phyloP scores from a whole-genome alignment of 768 basidiomycete species.

The Russula griseocarnosa region DNA sequence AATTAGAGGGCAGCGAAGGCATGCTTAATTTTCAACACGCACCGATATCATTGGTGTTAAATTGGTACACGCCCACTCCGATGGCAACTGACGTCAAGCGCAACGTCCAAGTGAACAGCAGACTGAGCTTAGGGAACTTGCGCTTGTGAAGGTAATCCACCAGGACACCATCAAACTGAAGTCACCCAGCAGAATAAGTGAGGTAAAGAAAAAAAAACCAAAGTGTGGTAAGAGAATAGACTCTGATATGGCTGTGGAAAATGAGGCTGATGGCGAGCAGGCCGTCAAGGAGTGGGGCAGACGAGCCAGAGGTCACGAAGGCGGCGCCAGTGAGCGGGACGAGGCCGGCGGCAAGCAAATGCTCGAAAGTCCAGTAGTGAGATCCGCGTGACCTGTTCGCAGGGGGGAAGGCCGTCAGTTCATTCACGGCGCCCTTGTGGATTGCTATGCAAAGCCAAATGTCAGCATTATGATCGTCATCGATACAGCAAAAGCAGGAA shows the following conservation, averaged over 20 bases:
- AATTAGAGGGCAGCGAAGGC: background rate
- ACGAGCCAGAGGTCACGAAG: constrained; percentile 69
- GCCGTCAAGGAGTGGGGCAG: constrained; percentile 85
- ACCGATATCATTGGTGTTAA: constrained; percentile 99
- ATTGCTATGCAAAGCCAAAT: constrained; percentile 54
- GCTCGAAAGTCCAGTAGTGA: constrained; percentile 91
- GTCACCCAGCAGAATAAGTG: background rate
- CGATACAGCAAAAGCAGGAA: background rate
- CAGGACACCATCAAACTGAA: constrained; percentile 67
- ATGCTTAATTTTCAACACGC: too few relatives aligned
- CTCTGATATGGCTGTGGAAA: constrained; percentile 95
- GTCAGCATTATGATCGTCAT: background rate
- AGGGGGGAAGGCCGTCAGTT: constrained; percentile 85
- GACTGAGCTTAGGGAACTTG: constrained; percentile 86
- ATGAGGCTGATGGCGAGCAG: constrained; percentile 82
- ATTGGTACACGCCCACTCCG: constrained; percentile 90
- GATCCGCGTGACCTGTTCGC: constrained; percentile 82
- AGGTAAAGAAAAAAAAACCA: background rate
- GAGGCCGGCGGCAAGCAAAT: constrained; percentile 80
- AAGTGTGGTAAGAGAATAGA: constrained; percentile 37
- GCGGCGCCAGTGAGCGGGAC: constrained; percentile 87
- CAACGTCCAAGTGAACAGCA: constrained; percentile 66
- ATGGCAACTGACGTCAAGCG: constrained; percentile 74
- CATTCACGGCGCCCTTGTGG: constrained; percentile 90
- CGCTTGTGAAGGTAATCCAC: constrained; percentile 91